These are phyloP conservation scores for Penicillium sp. DNA, from an alignment of 2,329 filamentous ascomycete species.

Conservation along the genomic window DNA sequence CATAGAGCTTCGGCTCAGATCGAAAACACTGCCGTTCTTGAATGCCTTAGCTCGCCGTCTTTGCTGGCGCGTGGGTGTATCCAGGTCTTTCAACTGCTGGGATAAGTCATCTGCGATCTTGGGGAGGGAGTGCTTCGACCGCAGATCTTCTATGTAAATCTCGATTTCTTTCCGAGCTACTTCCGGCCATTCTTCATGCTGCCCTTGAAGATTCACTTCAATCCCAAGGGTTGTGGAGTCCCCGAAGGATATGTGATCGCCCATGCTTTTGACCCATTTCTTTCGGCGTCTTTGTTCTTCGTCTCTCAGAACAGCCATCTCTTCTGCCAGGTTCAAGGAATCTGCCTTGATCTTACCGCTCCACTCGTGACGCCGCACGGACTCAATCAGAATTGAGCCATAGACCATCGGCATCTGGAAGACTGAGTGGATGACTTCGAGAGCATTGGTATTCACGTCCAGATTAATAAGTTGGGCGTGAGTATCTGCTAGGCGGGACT, in stretches of 20 bases:
- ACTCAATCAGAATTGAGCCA: constrained; percentile 82
- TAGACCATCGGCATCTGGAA: constrained; percentile 86
- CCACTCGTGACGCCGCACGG: constrained; percentile 85
- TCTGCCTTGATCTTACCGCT: constrained; percentile 85
- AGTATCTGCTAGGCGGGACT: constrained; percentile 69
- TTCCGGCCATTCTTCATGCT: constrained; percentile 77
- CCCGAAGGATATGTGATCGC: constrained; percentile 64
- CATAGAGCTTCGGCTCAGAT: constrained; percentile 84
- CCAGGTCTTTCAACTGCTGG: constrained; percentile 75
- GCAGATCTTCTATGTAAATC: constrained; percentile 67
- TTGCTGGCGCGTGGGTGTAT: constrained; percentile 80
- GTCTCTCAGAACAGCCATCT: constrained; percentile 87
- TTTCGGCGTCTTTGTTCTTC: constrained; percentile 86
- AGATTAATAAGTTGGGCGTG: constrained; percentile 71
- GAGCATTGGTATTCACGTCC: constrained; percentile 73
- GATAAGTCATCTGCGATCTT: constrained; percentile 68
- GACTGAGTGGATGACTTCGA: constrained; percentile 76
- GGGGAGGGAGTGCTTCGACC: constrained; percentile 64
- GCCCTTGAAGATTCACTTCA: constrained; percentile 80
- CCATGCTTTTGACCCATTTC: constrained; percentile 86
- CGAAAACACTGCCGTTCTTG: constrained; percentile 93
- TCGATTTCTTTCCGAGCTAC: constrained; percentile 74
- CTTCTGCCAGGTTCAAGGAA: constrained; percentile 82
- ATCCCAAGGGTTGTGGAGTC: constrained; percentile 72
- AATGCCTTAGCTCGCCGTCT: constrained; percentile 86